A percentile compares a stretch with the other conserved stretches of the same genome.
Conservation (phyloP, 73 alveolate species). For the Tetrahymena malaccensis region DNA sequence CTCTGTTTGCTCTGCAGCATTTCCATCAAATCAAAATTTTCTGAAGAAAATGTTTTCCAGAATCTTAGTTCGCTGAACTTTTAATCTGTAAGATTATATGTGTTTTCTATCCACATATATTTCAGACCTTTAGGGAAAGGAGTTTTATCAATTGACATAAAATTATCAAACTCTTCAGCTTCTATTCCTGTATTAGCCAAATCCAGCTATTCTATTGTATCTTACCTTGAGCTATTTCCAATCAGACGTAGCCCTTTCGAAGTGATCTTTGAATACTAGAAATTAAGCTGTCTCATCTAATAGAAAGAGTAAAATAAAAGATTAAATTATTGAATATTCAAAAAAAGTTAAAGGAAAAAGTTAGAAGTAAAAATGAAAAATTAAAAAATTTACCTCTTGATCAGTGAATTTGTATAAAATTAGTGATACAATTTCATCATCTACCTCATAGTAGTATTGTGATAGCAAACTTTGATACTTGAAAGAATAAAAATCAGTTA, state of each 20-base stretch:
- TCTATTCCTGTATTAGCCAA: not conserved
- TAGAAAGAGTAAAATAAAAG: too few species aligned
- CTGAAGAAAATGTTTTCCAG: not conserved
- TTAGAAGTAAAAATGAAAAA: not conserved
- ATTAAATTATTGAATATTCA: too few species aligned
- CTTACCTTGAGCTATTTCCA: not conserved
- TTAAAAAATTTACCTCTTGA: not conserved
- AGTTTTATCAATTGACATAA: not conserved
- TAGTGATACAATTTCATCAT: not conserved
- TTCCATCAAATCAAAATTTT: not conserved
- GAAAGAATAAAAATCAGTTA: not conserved
- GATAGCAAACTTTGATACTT: not conserved
- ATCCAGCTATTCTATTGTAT: not conserved
- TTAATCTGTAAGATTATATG: not conserved
- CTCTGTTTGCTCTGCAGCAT: not conserved
- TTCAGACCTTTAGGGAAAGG: not conserved
- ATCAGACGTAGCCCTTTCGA: not conserved
- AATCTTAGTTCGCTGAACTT: not conserved
- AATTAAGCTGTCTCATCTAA: not conserved
- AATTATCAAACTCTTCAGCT: not conserved
- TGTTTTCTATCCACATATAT: not conserved
- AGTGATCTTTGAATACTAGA: not conserved
- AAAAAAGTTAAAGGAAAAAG: too few species aligned
- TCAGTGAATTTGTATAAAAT: not conserved
- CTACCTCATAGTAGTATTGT: not conserved